phyloP scores from a whole-genome alignment of 129 eudicot genomes.

The Solidago caesia region DNA sequence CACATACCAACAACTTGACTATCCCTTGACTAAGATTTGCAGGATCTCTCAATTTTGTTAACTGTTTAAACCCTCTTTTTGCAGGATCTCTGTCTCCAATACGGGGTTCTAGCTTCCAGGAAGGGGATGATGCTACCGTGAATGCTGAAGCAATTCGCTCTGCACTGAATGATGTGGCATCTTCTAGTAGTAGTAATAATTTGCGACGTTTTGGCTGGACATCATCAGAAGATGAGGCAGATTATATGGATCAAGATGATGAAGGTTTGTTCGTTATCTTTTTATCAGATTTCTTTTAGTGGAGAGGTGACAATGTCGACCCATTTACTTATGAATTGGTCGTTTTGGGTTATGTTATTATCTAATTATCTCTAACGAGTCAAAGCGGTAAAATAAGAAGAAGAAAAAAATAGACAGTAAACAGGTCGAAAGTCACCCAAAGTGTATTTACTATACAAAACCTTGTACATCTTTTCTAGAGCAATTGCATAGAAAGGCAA shows the following conservation, averaged over 20 bases:
- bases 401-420: background rate
- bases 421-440: too few relatives aligned
- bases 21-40: background rate
- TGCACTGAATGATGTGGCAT: slow-evolving; percentile 68
- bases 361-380: background rate
- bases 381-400: background rate
- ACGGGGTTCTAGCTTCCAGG: slow-evolving; percentile 43
- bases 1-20: background rate
- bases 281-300: background rate
- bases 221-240: slow-evolving; percentile 83
- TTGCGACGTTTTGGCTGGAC: slow-evolving; percentile 66
- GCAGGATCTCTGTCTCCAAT: slow-evolving; percentile 72
- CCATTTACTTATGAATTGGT: background rate
- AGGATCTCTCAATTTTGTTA: background rate
- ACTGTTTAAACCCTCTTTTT: background rate
- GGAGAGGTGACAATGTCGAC: background rate
- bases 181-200: slow-evolving; percentile 52
- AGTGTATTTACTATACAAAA: too few relatives aligned
- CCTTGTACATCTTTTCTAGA: background rate
- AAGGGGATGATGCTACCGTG: slow-evolving; percentile 44
- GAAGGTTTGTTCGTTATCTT: slow-evolving; percentile 29
- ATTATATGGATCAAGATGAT: slow-evolving; percentile 73
- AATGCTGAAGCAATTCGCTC: slow-evolving; percentile 77
- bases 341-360: background rate
- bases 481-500: background rate